Percentiles rank a stretch among this genome's conserved stretches.
phyloP scores from a whole-genome alignment of 345 rosid species.

The Salix dunnii region DNA sequence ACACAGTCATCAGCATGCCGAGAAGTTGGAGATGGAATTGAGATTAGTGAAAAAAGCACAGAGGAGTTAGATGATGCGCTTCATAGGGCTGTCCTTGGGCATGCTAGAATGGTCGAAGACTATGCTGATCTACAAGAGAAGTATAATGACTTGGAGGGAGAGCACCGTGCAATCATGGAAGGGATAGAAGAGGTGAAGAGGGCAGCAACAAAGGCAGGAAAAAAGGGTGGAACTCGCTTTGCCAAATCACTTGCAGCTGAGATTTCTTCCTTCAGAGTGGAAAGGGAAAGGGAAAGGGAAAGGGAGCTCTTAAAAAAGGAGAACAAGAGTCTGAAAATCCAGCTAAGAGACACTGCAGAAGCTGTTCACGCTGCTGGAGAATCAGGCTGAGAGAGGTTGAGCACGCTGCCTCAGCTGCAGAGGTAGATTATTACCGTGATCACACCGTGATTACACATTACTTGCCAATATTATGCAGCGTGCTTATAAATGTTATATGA shows the following conservation, averaged over 20 bases:
- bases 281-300: constrained; percentile 71
- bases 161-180: constrained; percentile 70
- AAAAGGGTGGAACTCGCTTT: constrained; percentile 73
- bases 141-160: constrained; percentile 62
- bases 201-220: constrained; percentile 86
- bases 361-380: too few relatives aligned
- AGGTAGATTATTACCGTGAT: constrained; percentile 56
- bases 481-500: neutral
- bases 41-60: constrained; percentile 56
- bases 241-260: constrained; percentile 73
- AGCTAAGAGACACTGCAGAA: too few relatives aligned
- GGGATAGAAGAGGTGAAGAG: constrained; percentile 84
- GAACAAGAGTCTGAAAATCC: too few relatives aligned
- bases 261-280: constrained; percentile 72
- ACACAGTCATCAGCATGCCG: constrained; percentile 64
- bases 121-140: too few relatives aligned
- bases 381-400: constrained; percentile 89
- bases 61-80: constrained; percentile 92
- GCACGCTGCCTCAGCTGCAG: constrained; percentile 80
- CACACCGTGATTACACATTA: neutral
- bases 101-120: too few relatives aligned
- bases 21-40: constrained; percentile 65
- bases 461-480: neutral
- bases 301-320: constrained; percentile 57
- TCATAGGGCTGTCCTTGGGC: too few relatives aligned